phyloP scores from a whole-genome alignment of 2,329 filamentous ascomycete genomes.

The Trichoderma cornu-damae region DNA sequence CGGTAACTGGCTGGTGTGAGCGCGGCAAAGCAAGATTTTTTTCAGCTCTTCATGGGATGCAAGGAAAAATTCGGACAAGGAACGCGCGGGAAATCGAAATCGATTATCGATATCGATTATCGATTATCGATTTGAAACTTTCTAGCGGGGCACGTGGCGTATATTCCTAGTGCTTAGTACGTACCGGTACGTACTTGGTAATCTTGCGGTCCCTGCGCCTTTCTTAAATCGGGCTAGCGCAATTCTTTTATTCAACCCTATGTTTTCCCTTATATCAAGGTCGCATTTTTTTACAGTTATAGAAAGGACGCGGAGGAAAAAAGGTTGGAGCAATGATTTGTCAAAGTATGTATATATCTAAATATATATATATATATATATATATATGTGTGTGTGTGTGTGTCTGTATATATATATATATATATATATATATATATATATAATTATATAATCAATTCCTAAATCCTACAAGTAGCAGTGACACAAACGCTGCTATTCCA shows the following conservation, averaged over 20 bases:
- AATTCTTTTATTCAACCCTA: neutral
- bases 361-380: no score
- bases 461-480: neutral
- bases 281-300: neutral
- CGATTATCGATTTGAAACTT: no score
- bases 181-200: no score
- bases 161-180: no score
- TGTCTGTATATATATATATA: no score
- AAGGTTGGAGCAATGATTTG: neutral
- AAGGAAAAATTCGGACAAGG: slow-evolving; percentile 8
- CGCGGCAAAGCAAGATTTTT: neutral
- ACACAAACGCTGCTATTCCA: neutral
- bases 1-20: slow-evolving; percentile 7
- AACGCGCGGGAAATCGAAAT: slow-evolving; percentile 2
- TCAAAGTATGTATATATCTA: no score
- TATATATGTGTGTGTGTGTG: no score
- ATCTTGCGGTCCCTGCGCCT: neutral
- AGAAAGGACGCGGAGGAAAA: no score
- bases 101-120: slow-evolving; percentile 4
- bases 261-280: no score
- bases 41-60: no score
- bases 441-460: no score
- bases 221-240: neutral
- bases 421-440: no score
- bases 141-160: slow-evolving; percentile 11